Base-by-base conservation (phyloP, 2,329 filamentous ascomycete species). In the Colletotrichum lentis region DNA sequence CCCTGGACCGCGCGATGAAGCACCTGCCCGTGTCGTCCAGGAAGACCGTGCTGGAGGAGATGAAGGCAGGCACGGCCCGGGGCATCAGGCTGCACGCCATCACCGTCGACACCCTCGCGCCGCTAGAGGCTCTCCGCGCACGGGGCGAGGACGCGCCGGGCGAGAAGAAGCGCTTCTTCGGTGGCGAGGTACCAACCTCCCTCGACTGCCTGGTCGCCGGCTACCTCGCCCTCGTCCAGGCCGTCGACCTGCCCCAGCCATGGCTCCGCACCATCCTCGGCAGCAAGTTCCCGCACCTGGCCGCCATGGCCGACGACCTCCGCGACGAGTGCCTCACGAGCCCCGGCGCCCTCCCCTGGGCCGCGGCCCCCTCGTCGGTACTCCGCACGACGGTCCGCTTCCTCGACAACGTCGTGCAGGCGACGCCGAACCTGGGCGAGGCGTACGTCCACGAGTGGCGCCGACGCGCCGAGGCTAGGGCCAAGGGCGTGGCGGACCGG, bases 131-230 rank as follows among this genome's bases (percentile, higher is more conserved):
- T 44, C 81, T 92, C 11, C 65, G 82, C 47, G 68, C 72, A 1
- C 39, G 41, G 10, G 78, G 80, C 10, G 76, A 80, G 1, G 74
- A 24, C 12, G 49, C 37, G 5, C 20, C 61, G 6, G 43, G 57
- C 3, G 46, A 44, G 14, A 50, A 59, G 50, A 57, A 4, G 62
- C 71, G 74, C 31, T 80, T 81, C 70, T 77, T 80, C 55, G 68
- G 69, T 43, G 73, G 70, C 55, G 70, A 70, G 6, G 62, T 64
- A n/a, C 83, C 87, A 0, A 88, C 87, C 2, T 88, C 85, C 62
- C 79, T 96, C 27, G 94, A 97, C 77, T 97, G 92, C 75, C 77
- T 97, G 54, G 90, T 88, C 0, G 87, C 93, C 73, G 96, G 90
- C 12, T 97, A 96, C 76, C 81, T 98, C 43, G 85, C 88, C 2